A percentile compares a stretch with the other conserved stretches of the same genome.
phyloP scores from a whole-genome alignment of 176 grass and related monocot species.

The Carex littledalei region DNA sequence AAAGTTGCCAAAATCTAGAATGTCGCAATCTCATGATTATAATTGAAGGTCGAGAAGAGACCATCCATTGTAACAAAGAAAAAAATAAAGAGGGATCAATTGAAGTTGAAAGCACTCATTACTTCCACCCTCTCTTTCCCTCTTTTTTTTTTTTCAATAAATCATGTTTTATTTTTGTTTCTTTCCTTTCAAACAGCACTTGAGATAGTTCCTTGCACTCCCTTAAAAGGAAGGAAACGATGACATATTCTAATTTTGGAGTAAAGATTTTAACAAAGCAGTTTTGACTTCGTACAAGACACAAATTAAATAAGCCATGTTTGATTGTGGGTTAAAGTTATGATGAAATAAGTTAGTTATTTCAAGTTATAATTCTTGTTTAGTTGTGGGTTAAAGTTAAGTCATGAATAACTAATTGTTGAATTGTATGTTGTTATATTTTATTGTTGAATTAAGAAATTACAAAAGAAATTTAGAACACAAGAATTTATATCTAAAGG shows the following conservation, averaged over 20 bases:
- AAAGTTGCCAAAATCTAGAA: slow-evolving; percentile 23
- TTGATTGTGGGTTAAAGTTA: too few species aligned
- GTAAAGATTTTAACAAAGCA: too few species aligned
- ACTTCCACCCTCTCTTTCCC: slow-evolving; percentile 5
- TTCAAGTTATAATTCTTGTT: too few species aligned
- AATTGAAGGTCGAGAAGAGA: slow-evolving; percentile 20
- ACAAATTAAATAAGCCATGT: too few species aligned
- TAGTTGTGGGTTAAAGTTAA: too few species aligned
- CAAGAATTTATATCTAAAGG: too few species aligned
- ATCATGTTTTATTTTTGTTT: not conserved
- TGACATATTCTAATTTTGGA: not conserved
- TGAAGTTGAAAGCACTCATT: slow-evolving; percentile 21
- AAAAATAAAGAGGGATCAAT: slow-evolving; percentile 13
- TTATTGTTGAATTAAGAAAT: too few species aligned
- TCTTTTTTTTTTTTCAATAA: not conserved
- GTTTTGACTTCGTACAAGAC: too few species aligned
- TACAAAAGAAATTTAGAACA: too few species aligned
- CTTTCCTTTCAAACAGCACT: not conserved
- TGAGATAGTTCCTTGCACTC: not conserved
- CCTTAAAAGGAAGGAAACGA: not conserved
- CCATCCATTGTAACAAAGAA: slow-evolving; percentile 27
- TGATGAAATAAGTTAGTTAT: too few species aligned
- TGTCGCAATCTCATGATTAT: slow-evolving; percentile 28
- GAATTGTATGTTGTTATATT: too few species aligned
- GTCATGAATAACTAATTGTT: too few species aligned